Evolutionary conservation across 768 basidiomycete species (phyloP), one percentile per base, ranked within the genome.

Genomic region (Pisolithus sp.): DNA sequence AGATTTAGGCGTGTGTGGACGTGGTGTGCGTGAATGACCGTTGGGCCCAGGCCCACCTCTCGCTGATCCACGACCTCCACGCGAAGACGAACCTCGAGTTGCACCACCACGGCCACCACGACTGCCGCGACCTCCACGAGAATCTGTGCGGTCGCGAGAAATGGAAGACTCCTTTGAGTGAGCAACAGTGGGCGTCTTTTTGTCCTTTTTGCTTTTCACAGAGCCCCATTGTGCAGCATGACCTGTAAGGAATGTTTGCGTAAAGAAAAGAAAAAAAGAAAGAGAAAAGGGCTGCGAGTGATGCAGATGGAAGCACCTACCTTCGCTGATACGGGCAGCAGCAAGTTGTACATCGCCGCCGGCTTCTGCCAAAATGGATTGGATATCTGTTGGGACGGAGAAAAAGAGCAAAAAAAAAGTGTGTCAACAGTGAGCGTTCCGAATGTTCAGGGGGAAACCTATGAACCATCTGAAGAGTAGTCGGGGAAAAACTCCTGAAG

Each of bases 131-230:
- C 84, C 85, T 44, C 82, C 82, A 49, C 73, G 62, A 47, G 78
- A 61, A 54, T 73, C 64, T 2, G 78, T 68, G 24, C 65, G 62
- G 56, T 65, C 64, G 31, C 67, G 65, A 47, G 55, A 31, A 7
- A 36, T 5, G 41, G 56, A 53, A 7, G 61, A 59, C 23, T 85
- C 79, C 68, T 82, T 86, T 46, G 82, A 65, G 41, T 62, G 56
- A 38, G 70, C 47, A 28, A 74, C 40, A 18, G 73, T 46, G 12
- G 76, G 59, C 0, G 57, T 41, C 70, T 89, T 91, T 76, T 91
- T 90, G 68, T 92, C 88, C 74, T 89, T 93, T 80, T 90, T 92
- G 68, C 81, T 85, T 56, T 81, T 81, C 52, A 90, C 89, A 50
- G 87, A 81, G 48, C 80, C 89, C 89, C 89, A 93, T 62, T 85